phyloP scores from a whole-genome alignment of 2,329 filamentous ascomycete species.

The Aspergillus sp. region DNA sequence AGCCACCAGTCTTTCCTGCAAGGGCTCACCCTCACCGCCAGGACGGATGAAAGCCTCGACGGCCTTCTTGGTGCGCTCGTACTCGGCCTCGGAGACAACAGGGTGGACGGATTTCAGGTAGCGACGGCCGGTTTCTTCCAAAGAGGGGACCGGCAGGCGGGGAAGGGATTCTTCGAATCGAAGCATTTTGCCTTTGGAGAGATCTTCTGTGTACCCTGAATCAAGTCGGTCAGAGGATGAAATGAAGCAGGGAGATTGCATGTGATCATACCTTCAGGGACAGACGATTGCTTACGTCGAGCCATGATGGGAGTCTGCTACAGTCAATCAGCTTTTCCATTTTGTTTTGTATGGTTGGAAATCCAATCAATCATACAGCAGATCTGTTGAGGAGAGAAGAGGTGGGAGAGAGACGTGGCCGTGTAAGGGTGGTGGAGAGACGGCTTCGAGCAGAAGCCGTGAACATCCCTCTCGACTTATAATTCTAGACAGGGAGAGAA shows the following conservation, averaged over 20 bases:
- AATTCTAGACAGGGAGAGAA: slow-evolving; percentile 4
- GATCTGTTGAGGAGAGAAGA: slow-evolving; percentile 28
- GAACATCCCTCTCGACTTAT: slow-evolving; percentile 36
- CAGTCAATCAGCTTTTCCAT: slow-evolving; percentile 4
- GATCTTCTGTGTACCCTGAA: slow-evolving; percentile 61
- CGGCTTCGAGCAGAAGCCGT: slow-evolving; percentile 39
- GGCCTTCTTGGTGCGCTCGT: slow-evolving; percentile 64
- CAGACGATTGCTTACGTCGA: slow-evolving; percentile 39
- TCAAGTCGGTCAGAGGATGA: not conserved
- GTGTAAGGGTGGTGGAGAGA: slow-evolving; percentile 35
- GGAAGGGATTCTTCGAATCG: slow-evolving; percentile 64
- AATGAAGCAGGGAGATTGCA: not conserved
- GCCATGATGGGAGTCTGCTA: slow-evolving; percentile 35
- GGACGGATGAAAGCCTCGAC: slow-evolving; percentile 85
- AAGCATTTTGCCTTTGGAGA: slow-evolving; percentile 60
- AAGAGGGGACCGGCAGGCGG: slow-evolving; percentile 56
- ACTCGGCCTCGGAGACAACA: slow-evolving; percentile 56
- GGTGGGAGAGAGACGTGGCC: slow-evolving; percentile 32
- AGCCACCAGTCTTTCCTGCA: slow-evolving; percentile 83
- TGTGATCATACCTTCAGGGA: slow-evolving; percentile 41
- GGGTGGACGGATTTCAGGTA: slow-evolving; percentile 65
- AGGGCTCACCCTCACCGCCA: slow-evolving; percentile 73
- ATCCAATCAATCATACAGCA: slow-evolving; percentile 6
- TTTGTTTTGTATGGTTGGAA: not conserved
- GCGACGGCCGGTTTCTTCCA: slow-evolving; percentile 60